Base-by-base conservation (phyloP, 106 monocot species). In the Dendrobium nobile region DNA sequence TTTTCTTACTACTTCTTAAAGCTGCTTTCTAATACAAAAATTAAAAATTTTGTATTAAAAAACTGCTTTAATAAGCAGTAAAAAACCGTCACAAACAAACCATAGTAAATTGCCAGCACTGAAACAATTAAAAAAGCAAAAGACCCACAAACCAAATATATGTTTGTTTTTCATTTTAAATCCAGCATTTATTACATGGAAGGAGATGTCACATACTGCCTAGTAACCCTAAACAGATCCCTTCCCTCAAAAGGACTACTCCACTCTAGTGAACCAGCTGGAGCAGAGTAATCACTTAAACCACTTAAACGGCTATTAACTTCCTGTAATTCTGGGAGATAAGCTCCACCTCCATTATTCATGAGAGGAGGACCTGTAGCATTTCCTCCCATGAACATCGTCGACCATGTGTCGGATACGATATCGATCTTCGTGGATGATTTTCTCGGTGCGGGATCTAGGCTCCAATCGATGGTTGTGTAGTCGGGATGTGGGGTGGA, bases 381-480 rank as follows among this genome's bases (percentile, higher is more conserved):
- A 74, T 74, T 74, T 74, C 74, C 74, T 74, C 43, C 74, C 74
- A 44, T 42, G 20, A 43, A n/a, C 42, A 74, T 37, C 15, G 51
- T 51, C 40, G 72, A 5, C 87, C 94, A 85, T 22, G 89, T 79
- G 9, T 78, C 82, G 0, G 79, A 83, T 40, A 78, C 26, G 6
- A 22, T 4, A 10, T 27, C 48, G 7, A 27, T 26, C 48, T 13
- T 48, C 37, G 3, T 37, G 37, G 67, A 82, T 22, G 83, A 78
- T 4, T 73, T n/a, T 77, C 43, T 40, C 0, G 85, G 67, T 19
- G 88, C 78, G n/a, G 75, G 51, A 44, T 95, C 89, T 13, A 91
- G 44, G 83, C 94, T 94, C 97, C 97, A 98, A 77, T 98, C 97
- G 82, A 98, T 88, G 64, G 84, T 81, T n/a, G 90, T 88, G 75